Percentiles rank a stretch among this genome's conserved stretches.
phyloP scores from a whole-genome alignment of 768 basidiomycete genomes.

The Tylopilus vinaceipallidus region DNA sequence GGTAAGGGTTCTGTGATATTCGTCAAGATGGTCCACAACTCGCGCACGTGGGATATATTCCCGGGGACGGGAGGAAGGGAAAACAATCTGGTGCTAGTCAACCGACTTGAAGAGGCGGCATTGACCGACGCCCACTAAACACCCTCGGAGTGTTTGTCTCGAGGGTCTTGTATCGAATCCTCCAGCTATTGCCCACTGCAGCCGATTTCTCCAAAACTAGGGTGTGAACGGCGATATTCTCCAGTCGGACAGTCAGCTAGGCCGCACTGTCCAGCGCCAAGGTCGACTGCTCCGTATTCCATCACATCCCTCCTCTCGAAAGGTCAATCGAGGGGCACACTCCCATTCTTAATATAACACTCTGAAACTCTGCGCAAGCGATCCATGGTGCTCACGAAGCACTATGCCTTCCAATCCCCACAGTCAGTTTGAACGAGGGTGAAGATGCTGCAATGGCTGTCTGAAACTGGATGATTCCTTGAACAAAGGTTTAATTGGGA shows the following conservation, averaged over 20 bases:
- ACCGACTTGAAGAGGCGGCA: background rate
- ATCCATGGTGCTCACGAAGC: background rate
- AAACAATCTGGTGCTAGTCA: background rate
- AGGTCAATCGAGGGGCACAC: background rate
- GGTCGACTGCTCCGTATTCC: conserved; percentile 42
- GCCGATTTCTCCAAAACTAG: conserved; percentile 63
- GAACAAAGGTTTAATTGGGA: background rate
- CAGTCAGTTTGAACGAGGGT: background rate
- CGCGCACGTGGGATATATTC: background rate
- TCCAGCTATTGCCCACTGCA: conserved; percentile 64
- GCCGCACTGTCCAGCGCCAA: conserved; percentile 38
- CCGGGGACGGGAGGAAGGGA: background rate
- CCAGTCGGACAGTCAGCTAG: conserved; percentile 9
- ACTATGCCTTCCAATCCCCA: background rate
- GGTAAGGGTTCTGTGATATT: conserved; percentile 5
- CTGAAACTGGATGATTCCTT: background rate
- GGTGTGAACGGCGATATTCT: background rate
- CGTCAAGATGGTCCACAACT: conserved; percentile 11
- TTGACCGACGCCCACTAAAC: conserved; percentile 4
- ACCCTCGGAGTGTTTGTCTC: conserved; percentile 8
- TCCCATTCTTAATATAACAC: background rate
- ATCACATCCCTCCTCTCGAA: background rate
- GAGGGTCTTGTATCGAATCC: conserved; percentile 62
- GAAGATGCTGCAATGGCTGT: background rate
- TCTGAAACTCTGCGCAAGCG: background rate